Evolutionary conservation across 371 early-diverging fungal genomes (phyloP).

Genomic region (Mortierella sp.): DNA sequence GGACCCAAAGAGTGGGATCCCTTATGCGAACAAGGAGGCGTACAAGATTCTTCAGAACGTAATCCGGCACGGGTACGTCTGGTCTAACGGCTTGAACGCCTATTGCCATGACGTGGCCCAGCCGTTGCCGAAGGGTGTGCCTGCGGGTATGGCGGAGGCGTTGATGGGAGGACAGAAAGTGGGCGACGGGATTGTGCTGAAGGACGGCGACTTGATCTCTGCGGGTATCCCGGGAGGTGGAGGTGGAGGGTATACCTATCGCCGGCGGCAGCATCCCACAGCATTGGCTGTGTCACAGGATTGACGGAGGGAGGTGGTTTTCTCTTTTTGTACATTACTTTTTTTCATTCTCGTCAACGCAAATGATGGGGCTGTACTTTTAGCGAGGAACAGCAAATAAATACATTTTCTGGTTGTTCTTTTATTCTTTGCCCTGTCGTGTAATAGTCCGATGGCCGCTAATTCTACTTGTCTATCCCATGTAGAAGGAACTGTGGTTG

Average conservation of each 20-base stretch:
- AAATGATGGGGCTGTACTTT: neutral
- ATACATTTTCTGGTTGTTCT: neutral
- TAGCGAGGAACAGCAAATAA: neutral
- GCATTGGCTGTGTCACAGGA: neutral
- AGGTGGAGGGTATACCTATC: constrained; percentile 53
- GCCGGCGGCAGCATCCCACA: constrained; percentile 43
- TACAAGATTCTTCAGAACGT: constrained; percentile 64
- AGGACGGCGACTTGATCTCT: constrained; percentile 51
- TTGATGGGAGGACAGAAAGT: constrained; percentile 51
- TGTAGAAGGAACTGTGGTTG: too few relatives aligned
- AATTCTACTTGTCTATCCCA: too few relatives aligned
- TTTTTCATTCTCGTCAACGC: neutral
- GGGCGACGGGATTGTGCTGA: constrained; percentile 45
- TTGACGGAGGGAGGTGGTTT: neutral
- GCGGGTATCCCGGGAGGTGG: constrained; percentile 49
- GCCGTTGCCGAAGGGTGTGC: constrained; percentile 43
- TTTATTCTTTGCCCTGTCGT: neutral
- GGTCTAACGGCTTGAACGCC: constrained; percentile 53
- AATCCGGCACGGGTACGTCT: constrained; percentile 53
- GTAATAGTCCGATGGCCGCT: too few relatives aligned
- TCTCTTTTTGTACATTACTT: neutral
- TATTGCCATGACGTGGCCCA: constrained; percentile 57
- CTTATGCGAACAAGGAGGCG: constrained; percentile 75
- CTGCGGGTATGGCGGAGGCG: constrained; percentile 56
- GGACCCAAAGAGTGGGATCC: constrained; percentile 72